These are phyloP conservation scores for Cryptosporidium meleagridis DNA, from an alignment of 169 alveolate genomes.

Conservation along the genomic window DNA sequence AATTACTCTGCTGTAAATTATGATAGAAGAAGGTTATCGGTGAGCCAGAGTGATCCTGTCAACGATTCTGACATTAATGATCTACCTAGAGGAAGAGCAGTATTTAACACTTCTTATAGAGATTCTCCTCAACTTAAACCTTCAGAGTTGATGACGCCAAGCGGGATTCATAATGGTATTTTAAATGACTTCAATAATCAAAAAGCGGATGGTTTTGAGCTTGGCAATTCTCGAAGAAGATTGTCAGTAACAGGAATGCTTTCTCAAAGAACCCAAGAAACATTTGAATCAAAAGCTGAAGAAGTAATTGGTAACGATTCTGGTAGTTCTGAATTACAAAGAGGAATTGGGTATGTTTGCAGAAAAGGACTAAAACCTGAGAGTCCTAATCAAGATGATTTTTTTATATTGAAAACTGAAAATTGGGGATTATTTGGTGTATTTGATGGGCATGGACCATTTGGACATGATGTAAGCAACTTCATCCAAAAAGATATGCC, in stretches of 20 bases:
- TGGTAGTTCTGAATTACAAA: conserved; percentile 47
- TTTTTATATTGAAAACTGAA: conserved; percentile 79
- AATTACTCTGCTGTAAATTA: background rate
- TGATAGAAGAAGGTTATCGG: conserved; percentile 71
- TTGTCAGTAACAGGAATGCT: conserved; percentile 62
- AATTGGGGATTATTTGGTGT: conserved; percentile 85
- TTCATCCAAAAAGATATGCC: conserved; percentile 85
- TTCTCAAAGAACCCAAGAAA: conserved; percentile 60
- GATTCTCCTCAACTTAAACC: background rate
- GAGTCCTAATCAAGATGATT: conserved; percentile 90
- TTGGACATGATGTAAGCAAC: conserved; percentile 88
- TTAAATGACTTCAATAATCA: background rate
- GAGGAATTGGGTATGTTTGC: conserved; percentile 85
- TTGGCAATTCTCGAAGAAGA: conserved; percentile 60
- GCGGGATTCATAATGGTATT: background rate
- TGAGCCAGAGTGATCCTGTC: conserved; percentile 71
- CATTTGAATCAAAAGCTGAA: conserved; percentile 69
- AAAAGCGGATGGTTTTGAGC: background rate
- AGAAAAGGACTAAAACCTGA: conserved; percentile 90
- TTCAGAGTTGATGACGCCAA: background rate
- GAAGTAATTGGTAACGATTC: conserved; percentile 62
- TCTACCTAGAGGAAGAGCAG: conserved; percentile 63
- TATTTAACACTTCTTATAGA: conserved; percentile 41
- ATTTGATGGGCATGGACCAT: conserved; percentile 92
- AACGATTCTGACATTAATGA: conserved; percentile 32